phyloP scores from a whole-genome alignment of 1,284 basidiomycete genomes.

The Phlebopus sp. region DNA sequence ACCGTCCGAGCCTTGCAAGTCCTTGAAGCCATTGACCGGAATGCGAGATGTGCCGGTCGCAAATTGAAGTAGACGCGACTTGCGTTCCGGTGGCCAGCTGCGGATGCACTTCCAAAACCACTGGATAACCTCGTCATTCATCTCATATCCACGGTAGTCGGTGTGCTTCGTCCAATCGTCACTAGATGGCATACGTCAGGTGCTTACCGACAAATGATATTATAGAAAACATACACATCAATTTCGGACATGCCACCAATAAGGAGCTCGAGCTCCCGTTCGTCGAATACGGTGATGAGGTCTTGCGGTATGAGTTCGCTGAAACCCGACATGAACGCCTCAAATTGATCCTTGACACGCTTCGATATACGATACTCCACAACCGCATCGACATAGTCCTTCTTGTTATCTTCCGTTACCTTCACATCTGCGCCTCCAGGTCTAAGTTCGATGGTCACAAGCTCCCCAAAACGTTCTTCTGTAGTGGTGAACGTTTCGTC shows the following conservation, averaged over 20 bases:
- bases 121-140: slow-evolving; percentile 86
- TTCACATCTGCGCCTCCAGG: slow-evolving; percentile 76
- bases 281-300: slow-evolving; percentile 92
- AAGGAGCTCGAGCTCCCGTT: slow-evolving; percentile 87
- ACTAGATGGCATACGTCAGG: slow-evolving; percentile 31
- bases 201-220: slow-evolving; percentile 1
- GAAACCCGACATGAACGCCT: slow-evolving; percentile 94
- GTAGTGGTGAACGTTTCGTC: slow-evolving; percentile 89
- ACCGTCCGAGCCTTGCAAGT: slow-evolving; percentile 91
- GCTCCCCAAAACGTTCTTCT: slow-evolving; percentile 93
- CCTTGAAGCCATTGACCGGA: slow-evolving; percentile 93
- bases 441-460: slow-evolving; percentile 88
- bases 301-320: slow-evolving; percentile 94
- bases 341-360: slow-evolving; percentile 93
- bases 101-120: slow-evolving; percentile 98
- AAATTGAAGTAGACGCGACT: slow-evolving; percentile 87
- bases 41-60: slow-evolving; percentile 92
- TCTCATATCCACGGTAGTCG: slow-evolving; percentile 71
- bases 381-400: slow-evolving; percentile 87
- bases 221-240: slow-evolving; percentile 61
- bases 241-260: slow-evolving; percentile 98
- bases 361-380: slow-evolving; percentile 91
- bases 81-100: slow-evolving; percentile 90
- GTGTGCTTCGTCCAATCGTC: slow-evolving; percentile 80
- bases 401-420: slow-evolving; percentile 94